Conservation (phyloP, 345 rosid species). For the Lepidium didymum region DNA sequence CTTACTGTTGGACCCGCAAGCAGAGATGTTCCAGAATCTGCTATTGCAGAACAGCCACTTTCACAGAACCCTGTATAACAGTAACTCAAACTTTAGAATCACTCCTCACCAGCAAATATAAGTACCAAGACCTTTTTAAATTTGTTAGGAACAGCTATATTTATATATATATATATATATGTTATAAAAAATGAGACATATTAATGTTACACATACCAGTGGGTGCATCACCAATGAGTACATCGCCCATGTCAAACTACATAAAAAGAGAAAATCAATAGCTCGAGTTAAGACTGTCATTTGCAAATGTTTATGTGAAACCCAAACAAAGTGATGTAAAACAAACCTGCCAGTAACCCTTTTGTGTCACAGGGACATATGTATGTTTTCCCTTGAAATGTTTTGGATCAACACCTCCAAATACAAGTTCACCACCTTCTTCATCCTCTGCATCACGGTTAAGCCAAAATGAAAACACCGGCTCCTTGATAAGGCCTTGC, state of each 20-base stretch:
- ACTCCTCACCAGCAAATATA: neutral
- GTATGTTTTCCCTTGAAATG: conserved; percentile 90
- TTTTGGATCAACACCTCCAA: conserved; percentile 84
- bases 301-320: neutral
- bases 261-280: neutral
- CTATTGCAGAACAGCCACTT: conserved; percentile 80
- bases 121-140: neutral
- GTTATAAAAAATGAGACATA: neutral
- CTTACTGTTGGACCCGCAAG: conserved; percentile 89
- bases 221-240: conserved; percentile 61
- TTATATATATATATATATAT: too few species aligned
- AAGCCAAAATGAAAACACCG: conserved; percentile 94
- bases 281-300: neutral
- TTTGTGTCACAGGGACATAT: conserved; percentile 77
- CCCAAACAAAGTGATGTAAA: conserved; percentile 1
- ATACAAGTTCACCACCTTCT: conserved; percentile 87
- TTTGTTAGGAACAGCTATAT: neutral
- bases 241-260: conserved; percentile 95
- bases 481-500: conserved; percentile 77
- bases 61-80: conserved; percentile 59
- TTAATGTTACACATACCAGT: conserved; percentile 45
- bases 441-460: conserved; percentile 72
- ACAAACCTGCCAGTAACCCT: conserved; percentile 98
- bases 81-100: conserved; percentile 15
- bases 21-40: conserved; percentile 97